Conservation (phyloP, 306 rosid species). For the Nissolia schottii region DNA sequence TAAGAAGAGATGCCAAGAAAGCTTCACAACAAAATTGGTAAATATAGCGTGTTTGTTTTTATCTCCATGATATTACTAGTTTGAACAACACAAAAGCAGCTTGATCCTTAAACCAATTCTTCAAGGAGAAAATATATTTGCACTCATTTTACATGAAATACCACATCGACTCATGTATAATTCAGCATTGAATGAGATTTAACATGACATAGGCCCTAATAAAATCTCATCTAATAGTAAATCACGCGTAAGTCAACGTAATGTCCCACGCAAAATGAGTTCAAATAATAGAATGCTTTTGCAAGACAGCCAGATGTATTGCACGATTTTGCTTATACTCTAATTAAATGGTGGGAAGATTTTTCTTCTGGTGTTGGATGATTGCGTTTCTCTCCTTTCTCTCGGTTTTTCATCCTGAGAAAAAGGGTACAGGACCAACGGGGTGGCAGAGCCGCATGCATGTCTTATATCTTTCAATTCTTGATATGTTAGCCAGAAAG, state of each 20-base stretch:
- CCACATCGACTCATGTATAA: too few relatives aligned
- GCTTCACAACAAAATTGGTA: neutral
- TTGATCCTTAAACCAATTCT: neutral
- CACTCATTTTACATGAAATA: too few relatives aligned
- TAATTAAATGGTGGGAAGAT: neutral
- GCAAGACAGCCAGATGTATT: neutral
- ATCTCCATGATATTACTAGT: neutral
- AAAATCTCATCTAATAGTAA: too few relatives aligned
- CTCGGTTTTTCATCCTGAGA: neutral
- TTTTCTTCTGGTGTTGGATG: too few relatives aligned
- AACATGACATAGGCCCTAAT: too few relatives aligned
- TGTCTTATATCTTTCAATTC: neutral
- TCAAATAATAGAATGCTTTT: too few relatives aligned
- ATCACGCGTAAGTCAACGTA: too few relatives aligned
- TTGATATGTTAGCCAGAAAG: too few relatives aligned
- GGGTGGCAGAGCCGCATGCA: neutral
- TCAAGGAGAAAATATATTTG: too few relatives aligned
- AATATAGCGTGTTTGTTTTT: neutral
- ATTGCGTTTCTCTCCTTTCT: neutral
- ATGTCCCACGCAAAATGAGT: too few relatives aligned
- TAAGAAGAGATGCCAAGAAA: neutral
- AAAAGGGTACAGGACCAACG: neutral
- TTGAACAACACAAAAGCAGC: neutral
- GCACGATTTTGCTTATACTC: neutral
- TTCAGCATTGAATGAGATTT: too few relatives aligned